Evolutionary conservation across 2,329 filamentous ascomycete species (phyloP).

Genomic region (Mollisiaceae sp.): DNA sequence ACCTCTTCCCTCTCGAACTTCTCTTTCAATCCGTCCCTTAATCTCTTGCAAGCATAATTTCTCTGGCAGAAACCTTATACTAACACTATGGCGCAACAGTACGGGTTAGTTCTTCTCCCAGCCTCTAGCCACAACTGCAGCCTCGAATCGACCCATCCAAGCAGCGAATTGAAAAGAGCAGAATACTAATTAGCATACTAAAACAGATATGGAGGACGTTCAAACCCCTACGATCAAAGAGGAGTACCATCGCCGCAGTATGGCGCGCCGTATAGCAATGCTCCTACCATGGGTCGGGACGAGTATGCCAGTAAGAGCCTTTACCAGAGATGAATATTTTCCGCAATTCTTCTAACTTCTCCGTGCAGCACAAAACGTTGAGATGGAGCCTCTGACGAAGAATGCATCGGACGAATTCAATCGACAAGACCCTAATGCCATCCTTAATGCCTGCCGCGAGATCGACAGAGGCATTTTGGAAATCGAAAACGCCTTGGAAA

Average conservation of each 20-base stretch:
- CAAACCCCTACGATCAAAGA: slow-evolving; percentile 65
- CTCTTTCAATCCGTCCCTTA: slow-evolving; percentile 13
- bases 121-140: slow-evolving; percentile 9
- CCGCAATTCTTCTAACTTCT: neutral
- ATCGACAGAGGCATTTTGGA: slow-evolving; percentile 79
- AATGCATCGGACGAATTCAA: slow-evolving; percentile 54
- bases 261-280: slow-evolving; percentile 45
- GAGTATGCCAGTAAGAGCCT: slow-evolving; percentile 45
- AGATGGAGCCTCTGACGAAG: slow-evolving; percentile 65
- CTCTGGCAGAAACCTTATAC: slow-evolving; percentile 36
- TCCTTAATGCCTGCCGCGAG: slow-evolving; percentile 83
- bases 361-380: slow-evolving; percentile 53
- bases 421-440: slow-evolving; percentile 69
- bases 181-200: slow-evolving; percentile 23
- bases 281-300: slow-evolving; percentile 45
- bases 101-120: slow-evolving; percentile 38
- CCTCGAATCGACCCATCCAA: slow-evolving; percentile 1
- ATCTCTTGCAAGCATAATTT: slow-evolving; percentile 23
- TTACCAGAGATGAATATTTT: neutral
- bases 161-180: neutral
- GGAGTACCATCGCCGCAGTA: slow-evolving; percentile 35
- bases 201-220: slow-evolving; percentile 56
- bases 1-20: slow-evolving; percentile 12
- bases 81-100: slow-evolving; percentile 41
- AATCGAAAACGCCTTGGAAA: slow-evolving; percentile 73